Evolutionary conservation across 1,284 basidiomycete genomes (phyloP), one percentile per base, ranked within the genome.

Genomic region (Naganishia sp.): DNA sequence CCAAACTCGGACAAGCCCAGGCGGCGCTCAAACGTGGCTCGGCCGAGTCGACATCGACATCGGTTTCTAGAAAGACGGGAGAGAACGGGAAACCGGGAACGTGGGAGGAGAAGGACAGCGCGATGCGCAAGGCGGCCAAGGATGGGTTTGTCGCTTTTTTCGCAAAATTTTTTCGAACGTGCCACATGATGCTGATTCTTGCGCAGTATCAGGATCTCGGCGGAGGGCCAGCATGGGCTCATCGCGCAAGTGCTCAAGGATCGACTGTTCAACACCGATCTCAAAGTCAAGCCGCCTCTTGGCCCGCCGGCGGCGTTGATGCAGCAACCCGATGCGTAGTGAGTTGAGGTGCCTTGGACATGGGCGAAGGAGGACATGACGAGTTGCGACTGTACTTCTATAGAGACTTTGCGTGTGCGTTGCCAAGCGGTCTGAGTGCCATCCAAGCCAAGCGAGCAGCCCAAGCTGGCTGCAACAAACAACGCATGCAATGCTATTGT

Each of bases 241-340:
- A 90, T 94, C 67, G 83, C 91, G 0, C 92, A 94, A 77, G 86
- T 93, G 4, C 83, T 96, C 73, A 96, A 97, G 77, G 89, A 94
- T 70, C 71, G 73, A 53, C 68, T 80, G 57, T 79, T 80, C 73
- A 80, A 79, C 60, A 71, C 75, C 42, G 70, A 71, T 31, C 65
- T 77, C 5, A 68, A 21, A 11, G 61, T 52, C 6, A 39, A 53
- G 42, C 61, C 61, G 31, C 41, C 51, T 6, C 25, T 54, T 10
- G 61, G 43, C 25, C 61, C 61, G 41, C 61, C 61, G 39, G 42
- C 61, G 28, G 50, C 52, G 1, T 41, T 63, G 50, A 54, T 63
- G 61, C 51, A 63, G 32, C 61, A 61, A n/a, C 58, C 58, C 10
- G 47, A 61, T 42, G 58, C 58, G 5, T 61, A 61, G 57, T 35